Percentiles rank a stretch among this genome's conserved stretches.
phyloP scores from a whole-genome alignment of 2,329 filamentous ascomycete genomes.

The Diaporthe ilicicola region DNA sequence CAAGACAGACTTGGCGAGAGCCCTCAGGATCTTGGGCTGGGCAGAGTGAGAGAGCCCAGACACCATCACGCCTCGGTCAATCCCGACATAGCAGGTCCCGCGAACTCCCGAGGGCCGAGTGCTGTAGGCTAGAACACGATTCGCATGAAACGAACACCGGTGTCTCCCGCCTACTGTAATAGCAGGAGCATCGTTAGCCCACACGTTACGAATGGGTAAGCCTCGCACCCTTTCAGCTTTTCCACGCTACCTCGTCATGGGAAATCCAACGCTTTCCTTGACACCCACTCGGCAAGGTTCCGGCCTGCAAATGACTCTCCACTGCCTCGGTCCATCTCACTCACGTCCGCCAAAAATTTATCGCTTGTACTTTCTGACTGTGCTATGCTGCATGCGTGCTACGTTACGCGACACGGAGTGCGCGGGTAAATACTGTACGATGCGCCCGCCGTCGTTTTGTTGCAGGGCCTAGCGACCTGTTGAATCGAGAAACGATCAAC shows the following conservation, averaged over 20 bases:
- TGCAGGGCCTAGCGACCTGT: not conserved
- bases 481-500: not conserved
- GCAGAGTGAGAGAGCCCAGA: not conserved
- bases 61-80: conserved; percentile 10
- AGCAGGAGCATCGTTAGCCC: not conserved
- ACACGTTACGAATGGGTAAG: not conserved
- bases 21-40: not conserved
- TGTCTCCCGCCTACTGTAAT: not conserved
- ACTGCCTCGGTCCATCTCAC: conserved; percentile 5
- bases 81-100: conserved; percentile 1
- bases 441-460: not conserved
- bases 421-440: not conserved
- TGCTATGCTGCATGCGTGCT: too few species aligned
- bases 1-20: conserved; percentile 11
- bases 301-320: not conserved
- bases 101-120: not conserved
- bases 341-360: too few species aligned
- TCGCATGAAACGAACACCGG: not conserved
- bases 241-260: not conserved
- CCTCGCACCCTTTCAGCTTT: not conserved
- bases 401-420: not conserved
- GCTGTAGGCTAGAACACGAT: not conserved
- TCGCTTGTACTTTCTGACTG: too few species aligned
- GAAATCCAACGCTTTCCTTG: not conserved
- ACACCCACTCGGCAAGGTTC: conserved; percentile 16